Evolutionary conservation across 192 early-diverging fungal species (phyloP).

Genomic region (Coemansia sp.): DNA sequence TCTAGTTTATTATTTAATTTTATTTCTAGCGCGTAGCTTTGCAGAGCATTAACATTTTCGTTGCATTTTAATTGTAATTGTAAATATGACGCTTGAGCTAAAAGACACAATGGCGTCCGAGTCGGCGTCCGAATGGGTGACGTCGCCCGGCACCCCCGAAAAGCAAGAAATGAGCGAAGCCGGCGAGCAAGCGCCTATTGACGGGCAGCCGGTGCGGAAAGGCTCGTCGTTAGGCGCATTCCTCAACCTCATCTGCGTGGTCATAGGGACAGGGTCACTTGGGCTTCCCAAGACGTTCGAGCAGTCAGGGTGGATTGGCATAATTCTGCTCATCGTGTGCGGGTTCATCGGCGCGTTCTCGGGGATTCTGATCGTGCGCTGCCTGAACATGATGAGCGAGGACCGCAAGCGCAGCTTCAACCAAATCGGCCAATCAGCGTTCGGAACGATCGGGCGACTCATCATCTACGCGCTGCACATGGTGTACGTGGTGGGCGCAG

Average conservation of each 20-base stretch:
- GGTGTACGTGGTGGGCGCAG: conserved; percentile 64
- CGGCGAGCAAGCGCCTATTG: neutral
- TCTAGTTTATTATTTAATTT: neutral
- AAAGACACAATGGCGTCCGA: neutral
- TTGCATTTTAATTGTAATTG: neutral
- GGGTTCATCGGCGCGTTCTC: conserved; percentile 70
- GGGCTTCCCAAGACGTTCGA: conserved; percentile 71
- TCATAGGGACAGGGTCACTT: conserved; percentile 74
- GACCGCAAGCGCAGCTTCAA: conserved; percentile 55
- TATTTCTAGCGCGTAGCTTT: neutral
- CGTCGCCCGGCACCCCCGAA: conserved; percentile 3
- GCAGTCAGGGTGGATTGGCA: conserved; percentile 73
- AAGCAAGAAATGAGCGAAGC: neutral
- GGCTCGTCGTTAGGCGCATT: conserved; percentile 57
- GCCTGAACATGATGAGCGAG: conserved; percentile 62
- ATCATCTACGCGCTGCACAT: conserved; percentile 64
- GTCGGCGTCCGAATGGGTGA: neutral
- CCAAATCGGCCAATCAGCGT: conserved; percentile 68
- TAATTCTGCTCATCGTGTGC: conserved; percentile 61
- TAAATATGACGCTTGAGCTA: conserved; percentile 2
- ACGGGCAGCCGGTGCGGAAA: conserved; percentile 33
- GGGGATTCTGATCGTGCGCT: conserved; percentile 66
- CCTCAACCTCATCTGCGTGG: conserved; percentile 63
- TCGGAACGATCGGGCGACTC: conserved; percentile 58
- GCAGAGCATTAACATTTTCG: neutral